phyloP scores from a whole-genome alignment of 257 asterid species.

The Linderniella brevidens region DNA sequence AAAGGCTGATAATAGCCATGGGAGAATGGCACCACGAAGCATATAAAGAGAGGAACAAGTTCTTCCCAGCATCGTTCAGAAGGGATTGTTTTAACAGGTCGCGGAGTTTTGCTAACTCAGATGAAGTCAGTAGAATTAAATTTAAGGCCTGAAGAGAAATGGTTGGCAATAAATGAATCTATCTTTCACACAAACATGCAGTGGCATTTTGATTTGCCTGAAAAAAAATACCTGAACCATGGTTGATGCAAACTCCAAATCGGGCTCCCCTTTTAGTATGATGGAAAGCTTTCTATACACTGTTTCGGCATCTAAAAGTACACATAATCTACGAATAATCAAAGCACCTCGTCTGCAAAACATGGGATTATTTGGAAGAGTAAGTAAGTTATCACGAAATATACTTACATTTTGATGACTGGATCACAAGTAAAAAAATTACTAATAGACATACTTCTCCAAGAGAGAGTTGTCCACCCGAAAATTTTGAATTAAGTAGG shows the following conservation, averaged over 20 bases:
- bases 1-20: slow-evolving; percentile 95
- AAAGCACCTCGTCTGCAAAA: slow-evolving; percentile 89
- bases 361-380: slow-evolving; percentile 12
- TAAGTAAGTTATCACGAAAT: slow-evolving; percentile 5
- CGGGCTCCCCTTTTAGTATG: slow-evolving; percentile 80
- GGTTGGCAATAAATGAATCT: no score
- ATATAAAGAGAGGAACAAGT: slow-evolving; percentile 68
- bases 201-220: no score
- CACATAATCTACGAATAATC: slow-evolving; percentile 79
- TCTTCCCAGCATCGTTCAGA: slow-evolving; percentile 56
- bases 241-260: slow-evolving; percentile 74
- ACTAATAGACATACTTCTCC: slow-evolving; percentile 50
- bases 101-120: slow-evolving; percentile 81
- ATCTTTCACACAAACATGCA: no score
- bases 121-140: slow-evolving; percentile 92
- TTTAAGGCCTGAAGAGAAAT: slow-evolving; percentile 60
- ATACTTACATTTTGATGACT: not conserved
- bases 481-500: slow-evolving; percentile 59
- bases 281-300: slow-evolving; percentile 79
- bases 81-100: slow-evolving; percentile 63
- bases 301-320: slow-evolving; percentile 80
- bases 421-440: slow-evolving; percentile 5
- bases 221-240: slow-evolving; percentile 72
- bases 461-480: slow-evolving; percentile 71
- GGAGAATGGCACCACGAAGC: slow-evolving; percentile 99